These are phyloP conservation scores for Sarocladium brachiariae DNA, from an alignment of 2,329 filamentous ascomycete species.

Conservation along the genomic window DNA sequence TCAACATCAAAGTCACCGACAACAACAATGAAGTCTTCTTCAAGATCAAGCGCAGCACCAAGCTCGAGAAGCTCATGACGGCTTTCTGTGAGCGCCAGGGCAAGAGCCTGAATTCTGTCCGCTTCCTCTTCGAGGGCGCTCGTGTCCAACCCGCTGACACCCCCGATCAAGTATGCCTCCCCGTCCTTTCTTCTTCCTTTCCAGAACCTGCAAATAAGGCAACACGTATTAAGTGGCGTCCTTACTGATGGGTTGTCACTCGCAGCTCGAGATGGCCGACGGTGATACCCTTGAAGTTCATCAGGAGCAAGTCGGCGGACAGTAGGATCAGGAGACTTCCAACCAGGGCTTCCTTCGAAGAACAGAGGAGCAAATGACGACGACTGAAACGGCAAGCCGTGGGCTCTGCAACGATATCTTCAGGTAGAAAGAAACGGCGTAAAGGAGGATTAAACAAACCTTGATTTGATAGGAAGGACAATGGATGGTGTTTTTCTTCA, in stretches of 20 bases:
- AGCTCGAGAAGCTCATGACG: constrained; percentile 95
- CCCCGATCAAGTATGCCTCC: constrained; percentile 73
- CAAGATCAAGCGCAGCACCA: constrained; percentile 97
- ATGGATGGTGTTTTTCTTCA: not conserved
- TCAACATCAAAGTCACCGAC: constrained; percentile 99
- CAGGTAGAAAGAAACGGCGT: constrained; percentile 7
- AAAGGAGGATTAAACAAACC: constrained; percentile 2
- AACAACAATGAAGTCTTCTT: constrained; percentile 99
- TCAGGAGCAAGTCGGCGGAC: constrained; percentile 92
- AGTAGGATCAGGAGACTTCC: constrained; percentile 1
- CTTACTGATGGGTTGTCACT: too few relatives aligned
- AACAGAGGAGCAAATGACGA: not conserved
- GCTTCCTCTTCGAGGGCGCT: constrained; percentile 94
- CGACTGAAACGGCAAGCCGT: not conserved
- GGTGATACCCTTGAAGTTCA: constrained; percentile 96
- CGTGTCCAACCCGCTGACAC: constrained; percentile 85
- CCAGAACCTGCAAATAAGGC: too few relatives aligned
- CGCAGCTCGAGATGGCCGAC: constrained; percentile 92
- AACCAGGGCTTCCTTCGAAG: not conserved
- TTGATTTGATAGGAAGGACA: not conserved
- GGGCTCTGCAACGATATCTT: not conserved
- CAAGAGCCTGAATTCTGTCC: constrained; percentile 75
- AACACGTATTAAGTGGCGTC: too few relatives aligned
- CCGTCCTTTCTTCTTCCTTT: constrained; percentile 8
- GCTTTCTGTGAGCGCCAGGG: constrained; percentile 96